phyloP scores from a whole-genome alignment of 345 rosid genomes.

The Boechera retrofracta region DNA sequence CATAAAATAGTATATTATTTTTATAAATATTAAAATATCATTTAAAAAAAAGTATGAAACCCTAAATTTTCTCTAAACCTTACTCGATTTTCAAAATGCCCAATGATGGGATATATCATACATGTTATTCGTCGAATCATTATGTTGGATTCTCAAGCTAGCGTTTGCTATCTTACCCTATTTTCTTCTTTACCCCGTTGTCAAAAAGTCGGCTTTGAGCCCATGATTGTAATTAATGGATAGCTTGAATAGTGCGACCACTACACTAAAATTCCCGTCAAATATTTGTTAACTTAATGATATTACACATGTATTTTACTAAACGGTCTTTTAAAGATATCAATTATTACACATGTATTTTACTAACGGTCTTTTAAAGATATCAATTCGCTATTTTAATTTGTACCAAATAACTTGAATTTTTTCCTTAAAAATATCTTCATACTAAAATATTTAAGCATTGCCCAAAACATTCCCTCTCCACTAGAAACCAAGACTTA shows the following conservation, averaged over 20 bases:
- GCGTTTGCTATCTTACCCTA: neutral
- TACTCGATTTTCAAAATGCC: neutral
- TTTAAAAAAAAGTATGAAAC: too few species aligned
- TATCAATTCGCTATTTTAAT: neutral
- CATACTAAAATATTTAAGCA: neutral
- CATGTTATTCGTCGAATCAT: slow-evolving; percentile 11
- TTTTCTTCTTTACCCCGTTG: slow-evolving; percentile 14
- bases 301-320: neutral
- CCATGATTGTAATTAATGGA: slow-evolving; percentile 34
- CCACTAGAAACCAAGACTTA: slow-evolving; percentile 6
- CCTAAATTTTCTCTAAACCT: neutral
- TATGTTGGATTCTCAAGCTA: slow-evolving; percentile 12
- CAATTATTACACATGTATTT: neutral
- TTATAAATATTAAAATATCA: neutral
- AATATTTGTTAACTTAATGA: neutral
- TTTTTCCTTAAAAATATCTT: too few species aligned
- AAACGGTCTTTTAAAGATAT: neutral
- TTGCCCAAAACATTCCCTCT: slow-evolving; percentile 6
- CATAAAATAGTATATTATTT: neutral
- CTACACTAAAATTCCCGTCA: slow-evolving; percentile 23
- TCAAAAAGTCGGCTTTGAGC: slow-evolving; percentile 20
- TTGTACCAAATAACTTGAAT: neutral
- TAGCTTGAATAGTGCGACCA: slow-evolving; percentile 37
- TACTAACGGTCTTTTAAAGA: neutral
- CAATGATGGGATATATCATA: neutral